These are phyloP conservation scores for Xylaria scruposa DNA, from an alignment of 495 filamentous ascomycete genomes.

Conservation along the genomic window DNA sequence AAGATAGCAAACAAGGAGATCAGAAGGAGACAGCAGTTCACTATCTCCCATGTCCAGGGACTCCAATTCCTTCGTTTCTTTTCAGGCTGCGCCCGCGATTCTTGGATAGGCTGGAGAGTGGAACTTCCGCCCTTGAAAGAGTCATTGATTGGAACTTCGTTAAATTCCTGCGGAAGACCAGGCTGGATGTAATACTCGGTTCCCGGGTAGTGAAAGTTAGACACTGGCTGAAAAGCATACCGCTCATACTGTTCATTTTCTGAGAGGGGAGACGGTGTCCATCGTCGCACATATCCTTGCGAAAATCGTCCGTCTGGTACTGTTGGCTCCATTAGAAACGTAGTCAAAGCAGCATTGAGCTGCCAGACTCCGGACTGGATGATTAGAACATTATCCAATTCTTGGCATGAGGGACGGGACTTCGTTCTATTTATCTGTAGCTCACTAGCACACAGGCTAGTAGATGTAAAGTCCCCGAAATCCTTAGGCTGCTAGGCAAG, in stretches of 20 bases:
- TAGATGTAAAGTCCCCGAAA: background rate
- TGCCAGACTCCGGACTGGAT: background rate
- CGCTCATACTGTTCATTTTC: slow-evolving; percentile 6
- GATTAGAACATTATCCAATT: background rate
- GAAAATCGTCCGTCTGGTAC: background rate
- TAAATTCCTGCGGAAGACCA: background rate
- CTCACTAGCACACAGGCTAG: background rate
- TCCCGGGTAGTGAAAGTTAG: background rate
- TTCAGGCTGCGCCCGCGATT: background rate
- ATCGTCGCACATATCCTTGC: background rate
- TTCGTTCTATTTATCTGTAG: background rate
- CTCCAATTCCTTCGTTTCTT: background rate
- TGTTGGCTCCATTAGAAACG: slow-evolving; percentile 1
- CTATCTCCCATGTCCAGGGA: slow-evolving; percentile 19
- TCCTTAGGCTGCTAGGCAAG: background rate
- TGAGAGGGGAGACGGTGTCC: slow-evolving; percentile 3
- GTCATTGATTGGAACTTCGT: background rate
- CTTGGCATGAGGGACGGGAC: background rate
- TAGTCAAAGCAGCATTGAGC: background rate
- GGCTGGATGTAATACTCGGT: slow-evolving; percentile 8
- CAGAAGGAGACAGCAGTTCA: slow-evolving; percentile 4
- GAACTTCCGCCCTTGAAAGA: background rate
- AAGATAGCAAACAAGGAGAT: slow-evolving; percentile 23
- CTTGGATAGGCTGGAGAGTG: background rate
- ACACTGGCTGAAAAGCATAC: background rate